Evolutionary conservation across 2,329 filamentous ascomycete species (phyloP).

Genomic region (Colletotrichum shisoi): DNA sequence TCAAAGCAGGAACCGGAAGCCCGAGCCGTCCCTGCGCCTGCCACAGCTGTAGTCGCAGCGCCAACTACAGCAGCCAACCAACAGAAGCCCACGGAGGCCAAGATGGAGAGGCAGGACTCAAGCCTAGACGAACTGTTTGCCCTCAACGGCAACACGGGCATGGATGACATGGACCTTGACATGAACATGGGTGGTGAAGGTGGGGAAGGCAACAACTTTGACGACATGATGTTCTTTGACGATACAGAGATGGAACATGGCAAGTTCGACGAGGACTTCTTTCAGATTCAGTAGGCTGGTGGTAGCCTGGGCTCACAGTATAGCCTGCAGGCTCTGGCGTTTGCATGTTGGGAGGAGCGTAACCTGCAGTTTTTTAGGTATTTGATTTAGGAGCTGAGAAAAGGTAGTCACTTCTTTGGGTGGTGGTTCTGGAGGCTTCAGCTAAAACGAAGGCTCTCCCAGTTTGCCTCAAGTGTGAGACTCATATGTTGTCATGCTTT

Average conservation of each 20-base stretch:
- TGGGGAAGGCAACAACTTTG: slow-evolving; percentile 56
- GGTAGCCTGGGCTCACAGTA: neutral
- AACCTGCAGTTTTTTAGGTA: neutral
- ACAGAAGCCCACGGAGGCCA: slow-evolving; percentile 37
- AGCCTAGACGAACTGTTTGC: slow-evolving; percentile 59
- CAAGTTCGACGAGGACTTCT: slow-evolving; percentile 59
- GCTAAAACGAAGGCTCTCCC: neutral
- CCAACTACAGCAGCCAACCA: slow-evolving; percentile 35
- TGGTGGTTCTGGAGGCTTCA: neutral
- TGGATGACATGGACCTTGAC: slow-evolving; percentile 54
- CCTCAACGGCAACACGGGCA: slow-evolving; percentile 50
- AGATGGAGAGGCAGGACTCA: slow-evolving; percentile 44
- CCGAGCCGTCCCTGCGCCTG: slow-evolving; percentile 31
- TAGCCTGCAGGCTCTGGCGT: slow-evolving; percentile 2
- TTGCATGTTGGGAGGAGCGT: neutral
- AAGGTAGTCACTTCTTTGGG: neutral
- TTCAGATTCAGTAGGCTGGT: slow-evolving; percentile 47
- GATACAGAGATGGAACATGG: slow-evolving; percentile 56
- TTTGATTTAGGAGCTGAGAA: neutral
- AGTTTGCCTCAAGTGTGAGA: no score
- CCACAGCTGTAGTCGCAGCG: slow-evolving; percentile 34
- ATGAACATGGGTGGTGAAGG: slow-evolving; percentile 48
- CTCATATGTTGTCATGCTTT: no score
- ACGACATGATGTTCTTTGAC: slow-evolving; percentile 59
- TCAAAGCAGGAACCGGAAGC: slow-evolving; percentile 9